Percentiles rank a stretch among this genome's conserved stretches.
Evolutionary conservation across 2,329 filamentous ascomycete genomes (phyloP).

Genomic region (Aureobasidium sp.): DNA sequence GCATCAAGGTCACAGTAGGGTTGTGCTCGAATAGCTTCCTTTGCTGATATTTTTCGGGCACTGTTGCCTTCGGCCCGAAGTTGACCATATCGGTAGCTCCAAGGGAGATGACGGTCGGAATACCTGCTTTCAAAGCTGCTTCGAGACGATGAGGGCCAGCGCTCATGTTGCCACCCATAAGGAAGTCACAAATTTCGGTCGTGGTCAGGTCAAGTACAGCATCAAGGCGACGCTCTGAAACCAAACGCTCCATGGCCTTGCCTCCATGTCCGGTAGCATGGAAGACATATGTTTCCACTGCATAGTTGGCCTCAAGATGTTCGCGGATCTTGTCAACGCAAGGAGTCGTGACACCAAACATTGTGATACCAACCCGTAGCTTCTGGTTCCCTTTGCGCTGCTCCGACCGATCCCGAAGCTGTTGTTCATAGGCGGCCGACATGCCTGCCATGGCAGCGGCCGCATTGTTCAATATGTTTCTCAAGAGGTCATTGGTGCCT

Average conservation of each 20-base stretch:
- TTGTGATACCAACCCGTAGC: conserved; percentile 57
- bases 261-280: conserved; percentile 65
- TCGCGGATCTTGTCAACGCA: conserved; percentile 51
- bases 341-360: conserved; percentile 69
- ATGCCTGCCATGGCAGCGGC: conserved; percentile 56
- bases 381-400: conserved; percentile 23
- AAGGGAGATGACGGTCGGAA: conserved; percentile 50
- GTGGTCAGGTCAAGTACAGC: conserved; percentile 66
- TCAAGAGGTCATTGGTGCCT: conserved; percentile 55
- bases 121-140: conserved; percentile 49
- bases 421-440: conserved; percentile 40
- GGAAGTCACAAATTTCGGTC: conserved; percentile 58
- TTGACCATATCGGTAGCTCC: conserved; percentile 56
- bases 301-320: conserved; percentile 41
- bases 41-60: conserved; percentile 49
- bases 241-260: conserved; percentile 59
- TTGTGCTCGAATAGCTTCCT: conserved; percentile 59
- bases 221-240: conserved; percentile 52
- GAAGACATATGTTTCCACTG: conserved; percentile 57
- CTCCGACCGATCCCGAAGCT: neutral
- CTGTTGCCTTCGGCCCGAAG: conserved; percentile 50
- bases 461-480: conserved; percentile 55
- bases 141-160: conserved; percentile 52
- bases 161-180: conserved; percentile 57
- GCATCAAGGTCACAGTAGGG: conserved; percentile 58